Evolutionary conservation across 176 grass and related monocot species (phyloP).

Genomic region (Aegilops sharonensis): DNA sequence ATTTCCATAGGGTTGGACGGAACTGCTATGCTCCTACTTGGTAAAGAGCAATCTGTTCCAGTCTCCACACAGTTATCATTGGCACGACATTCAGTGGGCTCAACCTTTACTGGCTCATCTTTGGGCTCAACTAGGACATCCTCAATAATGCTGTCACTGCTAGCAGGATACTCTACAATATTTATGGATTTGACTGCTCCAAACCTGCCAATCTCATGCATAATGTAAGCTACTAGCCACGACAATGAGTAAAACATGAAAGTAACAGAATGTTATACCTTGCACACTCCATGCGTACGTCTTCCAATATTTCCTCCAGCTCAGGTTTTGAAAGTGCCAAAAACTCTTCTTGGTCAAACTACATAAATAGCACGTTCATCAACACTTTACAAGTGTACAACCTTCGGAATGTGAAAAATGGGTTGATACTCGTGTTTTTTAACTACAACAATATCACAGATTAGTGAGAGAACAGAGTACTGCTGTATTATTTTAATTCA

Average conservation of each 20-base stretch:
- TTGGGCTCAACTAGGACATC: constrained; percentile 18
- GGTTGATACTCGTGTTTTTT: background rate
- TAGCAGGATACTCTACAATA: constrained; percentile 37
- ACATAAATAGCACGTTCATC: constrained; percentile 29
- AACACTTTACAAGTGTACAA: constrained; percentile 23
- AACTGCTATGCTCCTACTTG: constrained; percentile 14
- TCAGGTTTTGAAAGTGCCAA: constrained; percentile 73
- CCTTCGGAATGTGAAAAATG: constrained; percentile 30
- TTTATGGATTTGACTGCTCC: constrained; percentile 88
- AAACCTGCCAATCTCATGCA: constrained; percentile 72
- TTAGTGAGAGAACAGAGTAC: background rate
- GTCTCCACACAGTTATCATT: constrained; percentile 10
- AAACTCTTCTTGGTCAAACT: constrained; percentile 76
- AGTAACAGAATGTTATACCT: constrained; percentile 50
- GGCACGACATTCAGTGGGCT: background rate
- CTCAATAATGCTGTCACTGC: constrained; percentile 15
- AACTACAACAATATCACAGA: background rate
- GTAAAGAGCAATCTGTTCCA: constrained; percentile 26
- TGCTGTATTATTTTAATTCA: constrained; percentile 7
- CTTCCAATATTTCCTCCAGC: constrained; percentile 83
- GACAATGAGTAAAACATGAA: constrained; percentile 13
- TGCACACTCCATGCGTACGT: constrained; percentile 80
- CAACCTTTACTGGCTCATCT: constrained; percentile 25
- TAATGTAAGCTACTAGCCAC: constrained; percentile 30
- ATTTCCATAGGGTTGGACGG: background rate